These are phyloP conservation scores for Neurospora sp. DNA, from an alignment of 495 filamentous ascomycete species.

Conservation along the genomic window DNA sequence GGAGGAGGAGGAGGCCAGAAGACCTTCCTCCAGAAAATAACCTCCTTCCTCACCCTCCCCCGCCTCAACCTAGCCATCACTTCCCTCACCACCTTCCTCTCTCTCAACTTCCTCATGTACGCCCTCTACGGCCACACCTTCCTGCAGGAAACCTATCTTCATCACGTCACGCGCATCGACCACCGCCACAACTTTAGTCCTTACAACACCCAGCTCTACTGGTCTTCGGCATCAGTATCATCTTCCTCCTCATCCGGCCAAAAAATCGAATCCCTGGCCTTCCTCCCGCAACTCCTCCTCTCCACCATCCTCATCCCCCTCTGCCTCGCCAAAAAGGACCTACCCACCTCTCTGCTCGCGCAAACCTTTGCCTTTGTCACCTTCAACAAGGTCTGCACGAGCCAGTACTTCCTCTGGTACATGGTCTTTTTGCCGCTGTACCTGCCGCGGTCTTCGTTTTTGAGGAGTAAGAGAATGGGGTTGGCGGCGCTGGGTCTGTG, in stretches of 20 bases:
- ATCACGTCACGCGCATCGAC: conserved; percentile 88
- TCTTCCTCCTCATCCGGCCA: neutral
- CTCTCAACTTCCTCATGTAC: conserved; percentile 72
- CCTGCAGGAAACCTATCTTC: conserved; percentile 78
- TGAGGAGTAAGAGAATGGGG: conserved; percentile 48
- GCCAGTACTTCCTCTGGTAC: conserved; percentile 99
- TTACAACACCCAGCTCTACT: conserved; percentile 86
- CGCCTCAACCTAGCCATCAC: conserved; percentile 52
- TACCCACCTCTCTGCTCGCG: conserved; percentile 86
- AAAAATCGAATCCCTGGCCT: conserved; percentile 67
- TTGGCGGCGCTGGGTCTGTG: conserved; percentile 55
- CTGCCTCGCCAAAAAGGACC: conserved; percentile 67
- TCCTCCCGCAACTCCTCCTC: conserved; percentile 75
- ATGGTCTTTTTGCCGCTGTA: conserved; percentile 87
- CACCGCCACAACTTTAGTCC: conserved; percentile 97
- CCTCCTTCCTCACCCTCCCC: conserved; percentile 50
- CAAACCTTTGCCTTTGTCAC: conserved; percentile 96
- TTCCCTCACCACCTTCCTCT: conserved; percentile 60
- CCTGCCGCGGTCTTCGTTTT: conserved; percentile 66
- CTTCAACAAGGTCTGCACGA: conserved; percentile 98
- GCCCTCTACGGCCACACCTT: conserved; percentile 61
- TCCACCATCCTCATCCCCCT: conserved; percentile 69
- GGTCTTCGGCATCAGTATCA: conserved; percentile 48
- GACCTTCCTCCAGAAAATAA: conserved; percentile 2
- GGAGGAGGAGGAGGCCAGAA: no score